Conservation (phyloP, 441 rosid species). For the Mallotus repandus region DNA sequence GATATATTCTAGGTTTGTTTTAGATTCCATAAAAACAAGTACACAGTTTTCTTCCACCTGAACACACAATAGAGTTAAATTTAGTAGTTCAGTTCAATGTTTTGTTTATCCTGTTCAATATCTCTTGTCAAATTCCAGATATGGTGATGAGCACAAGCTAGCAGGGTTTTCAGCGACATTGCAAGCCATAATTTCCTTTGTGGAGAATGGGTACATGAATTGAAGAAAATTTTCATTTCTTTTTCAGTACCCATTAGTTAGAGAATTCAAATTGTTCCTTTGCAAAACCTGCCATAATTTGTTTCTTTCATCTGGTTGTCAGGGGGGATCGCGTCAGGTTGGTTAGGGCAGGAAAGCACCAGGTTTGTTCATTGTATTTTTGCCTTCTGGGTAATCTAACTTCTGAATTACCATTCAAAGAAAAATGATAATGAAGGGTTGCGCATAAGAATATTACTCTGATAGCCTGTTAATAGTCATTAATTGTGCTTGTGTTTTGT, state of each 20-base stretch:
- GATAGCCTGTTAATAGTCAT: background rate
- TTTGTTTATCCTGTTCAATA: background rate
- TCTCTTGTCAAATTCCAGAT: constrained; percentile 45
- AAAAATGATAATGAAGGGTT: background rate
- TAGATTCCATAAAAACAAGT: constrained; percentile 10
- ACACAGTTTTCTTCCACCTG: background rate
- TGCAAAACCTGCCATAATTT: constrained; percentile 21
- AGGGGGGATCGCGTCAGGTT: constrained; percentile 87
- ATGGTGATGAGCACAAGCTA: constrained; percentile 95
- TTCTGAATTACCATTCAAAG: background rate
- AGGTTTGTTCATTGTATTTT: constrained; percentile 44
- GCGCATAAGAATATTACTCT: background rate
- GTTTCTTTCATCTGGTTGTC: constrained; percentile 27
- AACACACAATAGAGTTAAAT: background rate
- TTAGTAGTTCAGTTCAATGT: background rate
- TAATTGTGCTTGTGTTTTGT: background rate
- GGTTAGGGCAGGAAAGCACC: constrained; percentile 93
- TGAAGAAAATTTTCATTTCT: constrained; percentile 13
- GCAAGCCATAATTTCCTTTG: constrained; percentile 97
- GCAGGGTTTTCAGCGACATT: constrained; percentile 98
- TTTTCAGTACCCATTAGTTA: constrained; percentile 1
- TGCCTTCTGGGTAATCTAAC: background rate
- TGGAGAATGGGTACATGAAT: constrained; percentile 80
- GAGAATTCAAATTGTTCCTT: constrained; percentile 2
- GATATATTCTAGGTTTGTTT: constrained; percentile 84